Percentiles rank a stretch among this genome's conserved stretches.
These are phyloP conservation scores for Psidium friedrichsthalianum DNA, from an alignment of 345 rosid species.

Conservation along the genomic window DNA sequence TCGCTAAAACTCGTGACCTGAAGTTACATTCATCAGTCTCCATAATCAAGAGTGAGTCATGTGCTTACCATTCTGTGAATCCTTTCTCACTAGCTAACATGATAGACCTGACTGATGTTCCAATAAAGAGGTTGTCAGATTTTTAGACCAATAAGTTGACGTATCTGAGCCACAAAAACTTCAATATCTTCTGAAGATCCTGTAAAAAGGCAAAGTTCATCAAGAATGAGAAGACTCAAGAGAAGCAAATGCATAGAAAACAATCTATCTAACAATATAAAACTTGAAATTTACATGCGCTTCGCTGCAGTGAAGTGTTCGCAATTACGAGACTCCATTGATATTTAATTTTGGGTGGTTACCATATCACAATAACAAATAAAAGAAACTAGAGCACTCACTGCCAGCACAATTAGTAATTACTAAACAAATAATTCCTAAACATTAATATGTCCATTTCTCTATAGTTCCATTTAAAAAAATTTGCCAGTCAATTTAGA, in stretches of 20 bases:
- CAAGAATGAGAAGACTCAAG: neutral
- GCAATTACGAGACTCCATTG: neutral
- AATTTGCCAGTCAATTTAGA: neutral
- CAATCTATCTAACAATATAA: neutral
- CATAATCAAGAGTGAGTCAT: neutral
- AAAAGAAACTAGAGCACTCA: neutral
- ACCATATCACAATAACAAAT: neutral
- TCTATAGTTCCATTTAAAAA: neutral
- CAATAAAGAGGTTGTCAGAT: conserved; percentile 40
- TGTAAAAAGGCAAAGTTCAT: conserved; percentile 2
- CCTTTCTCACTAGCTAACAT: conserved; percentile 73
- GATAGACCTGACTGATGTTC: conserved; percentile 46
- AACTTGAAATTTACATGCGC: neutral
- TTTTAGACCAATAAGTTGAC: conserved; percentile 81
- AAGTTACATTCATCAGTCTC: neutral
- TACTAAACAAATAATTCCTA: neutral
- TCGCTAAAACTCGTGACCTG: neutral
- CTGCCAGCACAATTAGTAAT: neutral
- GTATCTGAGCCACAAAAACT: conserved; percentile 85
- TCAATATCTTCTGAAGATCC: conserved; percentile 72
- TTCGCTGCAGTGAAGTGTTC: neutral
- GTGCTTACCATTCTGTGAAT: conserved; percentile 73
- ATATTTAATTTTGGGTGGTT: neutral
- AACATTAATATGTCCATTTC: neutral
- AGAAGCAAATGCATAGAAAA: neutral